A percentile compares a stretch with the other conserved stretches of the same genome.
Conservation (phyloP, 306 rosid species). For the Quercus dentata region DNA sequence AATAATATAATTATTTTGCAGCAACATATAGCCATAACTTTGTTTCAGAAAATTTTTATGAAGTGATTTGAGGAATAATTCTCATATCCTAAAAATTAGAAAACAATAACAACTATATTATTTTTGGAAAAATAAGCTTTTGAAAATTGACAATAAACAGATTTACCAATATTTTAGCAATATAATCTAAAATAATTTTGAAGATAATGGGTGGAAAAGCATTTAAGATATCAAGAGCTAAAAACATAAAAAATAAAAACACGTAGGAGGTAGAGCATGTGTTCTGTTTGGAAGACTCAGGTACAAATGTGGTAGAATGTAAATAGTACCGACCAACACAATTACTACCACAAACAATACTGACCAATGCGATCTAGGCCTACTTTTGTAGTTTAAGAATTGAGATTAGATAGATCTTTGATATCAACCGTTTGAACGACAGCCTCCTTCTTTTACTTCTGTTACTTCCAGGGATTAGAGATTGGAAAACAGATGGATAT, state of each 20-base stretch:
- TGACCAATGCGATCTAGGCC: not conserved
- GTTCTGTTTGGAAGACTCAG: not conserved
- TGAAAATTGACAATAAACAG: not conserved
- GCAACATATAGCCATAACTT: not conserved
- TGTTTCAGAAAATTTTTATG: not conserved
- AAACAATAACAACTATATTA: not conserved
- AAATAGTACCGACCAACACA: not conserved
- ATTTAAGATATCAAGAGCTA: not conserved
- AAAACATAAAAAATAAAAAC: not conserved
- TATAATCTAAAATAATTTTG: not conserved
- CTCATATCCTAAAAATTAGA: not conserved
- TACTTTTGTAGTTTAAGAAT: not conserved
- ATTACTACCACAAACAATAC: not conserved
- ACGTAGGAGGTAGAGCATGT: not conserved
- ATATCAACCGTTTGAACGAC: not conserved
- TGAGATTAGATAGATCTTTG: not conserved
- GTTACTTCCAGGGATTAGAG: conserved; percentile 15
- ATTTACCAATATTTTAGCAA: not conserved
- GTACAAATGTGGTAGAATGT: too few species aligned
- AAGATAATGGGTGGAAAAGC: not conserved
- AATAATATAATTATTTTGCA: not conserved
- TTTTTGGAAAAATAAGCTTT: not conserved
- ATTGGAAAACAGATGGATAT: not conserved
- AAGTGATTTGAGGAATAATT: not conserved
- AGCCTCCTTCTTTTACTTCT: conserved; percentile 1